Conservation (phyloP, 1,284 basidiomycete genomes). For the Cryptococcus jaspeensis region DNA sequence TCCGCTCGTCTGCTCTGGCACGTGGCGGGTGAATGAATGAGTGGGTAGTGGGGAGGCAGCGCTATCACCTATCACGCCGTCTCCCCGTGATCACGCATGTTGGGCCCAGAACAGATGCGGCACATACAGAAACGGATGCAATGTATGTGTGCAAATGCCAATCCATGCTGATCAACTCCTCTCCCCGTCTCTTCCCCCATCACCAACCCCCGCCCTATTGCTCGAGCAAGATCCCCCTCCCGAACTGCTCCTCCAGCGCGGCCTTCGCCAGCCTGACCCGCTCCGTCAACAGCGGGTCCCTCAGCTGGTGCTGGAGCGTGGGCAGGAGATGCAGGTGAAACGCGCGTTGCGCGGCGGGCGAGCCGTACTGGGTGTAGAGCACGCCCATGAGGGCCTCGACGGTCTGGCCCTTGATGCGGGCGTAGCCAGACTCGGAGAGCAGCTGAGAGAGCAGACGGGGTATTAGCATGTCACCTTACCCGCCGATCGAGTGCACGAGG, state of each 20-base stretch:
- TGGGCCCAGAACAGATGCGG: too few relatives aligned
- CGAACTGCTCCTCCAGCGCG: conserved; percentile 22
- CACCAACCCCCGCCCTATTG: not conserved
- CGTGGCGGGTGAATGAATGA: too few relatives aligned
- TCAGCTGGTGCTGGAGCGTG: conserved; percentile 34
- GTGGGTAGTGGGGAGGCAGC: too few relatives aligned
- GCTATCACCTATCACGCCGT: too few relatives aligned
- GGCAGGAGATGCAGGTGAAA: conserved; percentile 48
- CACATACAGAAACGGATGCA: too few relatives aligned
- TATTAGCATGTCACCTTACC: not conserved
- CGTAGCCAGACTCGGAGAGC: conserved; percentile 16
- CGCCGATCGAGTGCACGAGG: not conserved
- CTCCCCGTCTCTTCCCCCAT: not conserved
- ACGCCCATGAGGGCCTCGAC: conserved; percentile 48
- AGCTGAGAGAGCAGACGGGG: conserved; percentile 17
- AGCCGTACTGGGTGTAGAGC: conserved; percentile 44
- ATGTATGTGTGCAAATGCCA: not conserved
- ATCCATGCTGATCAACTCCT: not conserved
- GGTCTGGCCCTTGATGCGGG: conserved; percentile 40
- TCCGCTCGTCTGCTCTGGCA: too few relatives aligned
- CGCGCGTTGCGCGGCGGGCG: conserved; percentile 48
- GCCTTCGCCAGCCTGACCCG: conserved; percentile 20
- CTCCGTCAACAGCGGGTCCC: conserved; percentile 39
- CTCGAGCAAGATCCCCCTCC: conserved; percentile 10
- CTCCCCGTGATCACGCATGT: too few relatives aligned